phyloP scores from a whole-genome alignment of 1,139 yeast genomes.

The Blastobotrys raffinosifermentans region DNA sequence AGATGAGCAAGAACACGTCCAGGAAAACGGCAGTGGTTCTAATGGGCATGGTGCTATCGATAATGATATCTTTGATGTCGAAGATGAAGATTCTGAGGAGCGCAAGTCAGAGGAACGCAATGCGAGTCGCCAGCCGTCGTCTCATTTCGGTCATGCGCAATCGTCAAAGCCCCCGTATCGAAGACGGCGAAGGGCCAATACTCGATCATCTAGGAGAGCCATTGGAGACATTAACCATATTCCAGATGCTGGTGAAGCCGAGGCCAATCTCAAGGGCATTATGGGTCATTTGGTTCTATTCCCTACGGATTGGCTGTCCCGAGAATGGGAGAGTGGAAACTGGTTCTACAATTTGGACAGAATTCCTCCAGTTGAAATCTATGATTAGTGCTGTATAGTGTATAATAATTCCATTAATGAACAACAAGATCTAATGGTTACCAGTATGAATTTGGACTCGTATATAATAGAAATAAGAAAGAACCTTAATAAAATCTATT shows the following conservation, averaged over 20 bases:
- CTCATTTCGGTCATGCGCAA: no score
- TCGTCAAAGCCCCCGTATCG: slow-evolving; percentile 4
- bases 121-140: no score
- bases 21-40: no score
- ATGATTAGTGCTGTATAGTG: slow-evolving; percentile 45
- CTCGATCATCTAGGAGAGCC: slow-evolving; percentile 9
- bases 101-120: no score
- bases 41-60: no score
- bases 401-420: no score
- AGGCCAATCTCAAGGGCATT: slow-evolving; percentile 62
- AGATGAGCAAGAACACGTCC: slow-evolving; percentile 6
- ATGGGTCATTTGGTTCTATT: slow-evolving; percentile 86
- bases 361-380: slow-evolving; percentile 91
- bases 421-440: no score
- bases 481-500: no score
- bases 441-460: no score
- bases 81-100: no score
- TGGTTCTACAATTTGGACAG: slow-evolving; percentile 96
- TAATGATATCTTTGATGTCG: no score
- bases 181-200: slow-evolving; percentile 13
- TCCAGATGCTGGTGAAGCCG: slow-evolving; percentile 73
- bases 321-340: slow-evolving; percentile 77
- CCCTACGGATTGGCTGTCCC: slow-evolving; percentile 85
- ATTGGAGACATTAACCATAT: slow-evolving; percentile 40
- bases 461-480: no score